Base-by-base conservation (phyloP, 108 stramenopile genomes). In the Bacterosira constricta region DNA sequence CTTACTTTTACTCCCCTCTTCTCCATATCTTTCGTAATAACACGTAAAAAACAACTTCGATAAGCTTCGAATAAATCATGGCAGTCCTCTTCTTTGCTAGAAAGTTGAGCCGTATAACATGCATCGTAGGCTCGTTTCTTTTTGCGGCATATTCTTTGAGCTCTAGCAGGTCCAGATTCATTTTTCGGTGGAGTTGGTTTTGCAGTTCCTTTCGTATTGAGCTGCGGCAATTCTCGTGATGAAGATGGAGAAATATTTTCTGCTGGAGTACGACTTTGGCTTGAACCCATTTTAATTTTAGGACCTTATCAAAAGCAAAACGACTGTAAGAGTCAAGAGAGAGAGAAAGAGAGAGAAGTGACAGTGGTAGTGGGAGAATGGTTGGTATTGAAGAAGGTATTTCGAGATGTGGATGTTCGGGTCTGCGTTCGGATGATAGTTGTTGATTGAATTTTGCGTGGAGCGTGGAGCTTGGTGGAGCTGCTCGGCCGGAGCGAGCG, bases 91-190 rank as follows among this genome's bases (percentile, higher is more conserved):
- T 72, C 79, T 35, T 73, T 80, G 51, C 71, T 59, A 15, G 79
- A 80, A 2, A 80, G 44, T 52, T 63, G 62, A 2, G 79, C 79
- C 1, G 71, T 73, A 62, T 80, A 80, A 46, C 79, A 80, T 41
- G 67, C 79, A 73, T 80, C 79, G 46, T 80, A 80, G 20, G 38
- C 25, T 10, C 59, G 79, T 73, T 80, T 73, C 71, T 80, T 73
- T 65, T 64, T 80, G n/a, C 52, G 51, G 35, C 79, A 80, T 59
- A 72, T 63, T 59, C 79, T 52, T 50, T 67, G 66, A 21, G 79
- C 79, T 31, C 42, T 47, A 29, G 59, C 71, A 36, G 53, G 73
- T 35, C 55, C 71, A 17, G 79, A 69, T 63, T 80, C 79, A 32
- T 68, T 66, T 49, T 58, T 36, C 1, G 44, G 63, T n/a, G n/a